Base-by-base conservation (phyloP, 2,329 filamentous ascomycete genomes). In the Cladorrhinum sp. region DNA sequence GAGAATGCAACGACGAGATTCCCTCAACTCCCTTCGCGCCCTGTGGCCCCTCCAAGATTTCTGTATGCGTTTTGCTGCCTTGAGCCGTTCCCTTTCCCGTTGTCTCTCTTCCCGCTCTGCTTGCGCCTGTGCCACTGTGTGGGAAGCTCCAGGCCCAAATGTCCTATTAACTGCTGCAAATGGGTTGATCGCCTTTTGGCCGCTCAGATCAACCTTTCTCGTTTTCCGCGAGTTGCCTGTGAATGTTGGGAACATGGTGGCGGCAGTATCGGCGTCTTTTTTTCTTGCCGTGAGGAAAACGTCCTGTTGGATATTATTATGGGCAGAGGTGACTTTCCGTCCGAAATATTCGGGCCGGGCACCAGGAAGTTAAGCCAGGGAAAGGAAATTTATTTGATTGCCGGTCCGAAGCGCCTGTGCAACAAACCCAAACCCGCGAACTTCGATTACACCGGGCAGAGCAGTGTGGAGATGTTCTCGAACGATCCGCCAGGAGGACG, bases 151-250 rank as follows among this genome's bases (percentile, higher is more conserved):
- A 1, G 85, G 81, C 16, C 82, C 82, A 7, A 80, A 80, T 12
- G 81, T 3, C 42, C n/a, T 21, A 10, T 8, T 14, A 20, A 46
- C 77, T 3, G 83, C 79, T 16, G 78, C 77, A 80, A 86, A 85
- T 48, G 92, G 91, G 71, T 96, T 96, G 55, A 81, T 80, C 66
- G 85, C 86, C 49, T 70, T 72, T 68, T 93, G 89, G 64, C 92
- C 95, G 67, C 92, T 95, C 64, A 99, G 87, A 76, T 98, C 97
- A 73, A 98, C 92, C 74, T 97, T 93, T 66, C 95, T 88, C 64
- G 89, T 88, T 67, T 91, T 90, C 71, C 91, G 88, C 69, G 92
- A 91, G 76, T 79, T 91, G 68, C 95, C 95, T 23, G 91, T 95
- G 78, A 99, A 99, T 58, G 90, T 92, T 64, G 90, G 88, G 77